phyloP scores from a whole-genome alignment of 805 yeast genomes.

The Monosporozyma aerobia region DNA sequence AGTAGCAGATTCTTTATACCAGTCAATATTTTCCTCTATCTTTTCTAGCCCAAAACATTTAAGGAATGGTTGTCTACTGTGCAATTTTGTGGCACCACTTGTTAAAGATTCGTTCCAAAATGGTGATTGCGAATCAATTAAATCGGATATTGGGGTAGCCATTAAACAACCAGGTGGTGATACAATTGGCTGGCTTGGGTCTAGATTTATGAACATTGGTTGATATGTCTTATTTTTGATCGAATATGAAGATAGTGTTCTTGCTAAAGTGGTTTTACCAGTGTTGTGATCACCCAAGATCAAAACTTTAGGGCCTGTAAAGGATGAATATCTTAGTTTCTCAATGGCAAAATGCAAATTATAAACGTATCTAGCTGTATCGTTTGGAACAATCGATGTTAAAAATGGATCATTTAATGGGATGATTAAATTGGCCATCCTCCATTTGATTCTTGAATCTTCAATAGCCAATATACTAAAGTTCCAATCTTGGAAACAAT shows the following conservation, averaged over 20 bases:
- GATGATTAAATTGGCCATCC: conserved; percentile 11
- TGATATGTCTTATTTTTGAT: conserved; percentile 50
- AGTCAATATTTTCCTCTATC: conserved; percentile 40
- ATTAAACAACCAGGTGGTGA: conserved; percentile 76
- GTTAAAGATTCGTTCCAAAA: conserved; percentile 73
- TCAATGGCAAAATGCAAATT: conserved; percentile 74
- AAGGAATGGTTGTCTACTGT: conserved; percentile 85
- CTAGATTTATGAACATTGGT: conserved; percentile 71
- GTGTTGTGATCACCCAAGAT: conserved; percentile 62
- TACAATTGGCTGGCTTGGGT: conserved; percentile 64
- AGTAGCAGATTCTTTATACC: conserved; percentile 42
- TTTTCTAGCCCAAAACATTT: conserved; percentile 67
- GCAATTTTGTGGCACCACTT: conserved; percentile 65
- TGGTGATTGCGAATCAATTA: conserved; percentile 60
- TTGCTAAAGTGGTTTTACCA: conserved; percentile 73
- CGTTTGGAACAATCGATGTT: conserved; percentile 44
- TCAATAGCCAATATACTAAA: conserved; percentile 50
- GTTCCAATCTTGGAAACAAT: conserved; percentile 45
- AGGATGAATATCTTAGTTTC: conserved; percentile 32
- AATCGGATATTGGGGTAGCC: conserved; percentile 76
- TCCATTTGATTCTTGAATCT: conserved; percentile 55
- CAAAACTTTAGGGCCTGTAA: conserved; percentile 41
- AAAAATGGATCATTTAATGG: conserved; percentile 19
- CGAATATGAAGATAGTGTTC: conserved; percentile 67
- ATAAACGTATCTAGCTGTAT: conserved; percentile 61